Evolutionary conservation across 441 rosid genomes (phyloP), one percentile per base, ranked within the genome.

Genomic region (Theobroma grandiflorum): DNA sequence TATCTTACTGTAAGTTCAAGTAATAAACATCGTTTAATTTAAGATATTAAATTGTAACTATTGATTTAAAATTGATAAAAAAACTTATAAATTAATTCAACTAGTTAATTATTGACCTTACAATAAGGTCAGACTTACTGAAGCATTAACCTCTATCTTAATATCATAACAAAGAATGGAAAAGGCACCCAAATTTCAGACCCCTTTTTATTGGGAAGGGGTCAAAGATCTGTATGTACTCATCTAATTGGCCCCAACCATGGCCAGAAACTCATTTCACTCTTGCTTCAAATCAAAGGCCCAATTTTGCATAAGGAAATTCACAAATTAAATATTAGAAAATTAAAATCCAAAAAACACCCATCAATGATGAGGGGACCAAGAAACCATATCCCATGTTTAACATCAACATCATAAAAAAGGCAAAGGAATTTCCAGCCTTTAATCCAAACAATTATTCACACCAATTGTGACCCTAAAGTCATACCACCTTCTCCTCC

Each of bases 381-480:
- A 75, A 75, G 53, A 52, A 49, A 20, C 66, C 76, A 75, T 64
- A 53, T 64, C 67, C 42, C 18, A n/a, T 47, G 78, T 75, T 57
- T 8, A 26, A 59, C 38, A 62, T 75, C 71, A 62, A 62, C 63
- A 79, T 16, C 80, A 33, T 59, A 20, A 64, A 61, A 71, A 61
- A 75, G 10, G 73, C 16, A 62, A 45, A 67, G 6, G 49, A 57
- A 18, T 64, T 79, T 82, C 53, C 59, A 62, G 57, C 78, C 9
- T 75, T 75, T 47, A 75, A 75, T 62, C 78, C 70, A 40, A 68
- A 63, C 61, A 55, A 78, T 72, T 6, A 78, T 78, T 68, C 59
- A 52, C 68, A 12, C 55, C 76, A 73, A 55, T 64, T 70, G 64
- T 66, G 78, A 58, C 55, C 76, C 26, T 42, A 58, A 78, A 73